Base-by-base conservation (phyloP, 139 green algal species). In the Cymbomonas tetramitiformis region DNA sequence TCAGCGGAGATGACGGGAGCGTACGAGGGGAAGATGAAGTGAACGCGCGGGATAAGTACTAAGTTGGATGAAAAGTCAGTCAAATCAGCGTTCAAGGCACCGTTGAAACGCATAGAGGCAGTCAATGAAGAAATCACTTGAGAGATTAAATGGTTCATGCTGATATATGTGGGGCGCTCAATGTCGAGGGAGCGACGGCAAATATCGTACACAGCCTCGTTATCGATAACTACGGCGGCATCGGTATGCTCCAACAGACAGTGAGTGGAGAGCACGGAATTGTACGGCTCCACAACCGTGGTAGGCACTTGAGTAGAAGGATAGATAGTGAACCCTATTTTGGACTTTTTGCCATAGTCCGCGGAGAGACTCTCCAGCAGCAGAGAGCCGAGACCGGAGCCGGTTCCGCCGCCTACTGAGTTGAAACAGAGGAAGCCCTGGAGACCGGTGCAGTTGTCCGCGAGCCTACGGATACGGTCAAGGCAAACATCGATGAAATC, bases 301-400 rank as follows among this genome's bases (percentile, higher is more conserved):
- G 83, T 95, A 38, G 86, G 93, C 31, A 95, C 79, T 71, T 87
- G 76, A 58, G 86, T 86, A 15, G 80, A 91, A 41, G 86, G 86
- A 77, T 94, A 95, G 12, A 95, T 76, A 30, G 86, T 92, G 84
- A 95, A 95, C 69, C 83, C 86, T 34, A 97, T 81, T 86, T 97
- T 97, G 75, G 83, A 94, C 80, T 97, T 97, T 83, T 97, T 97
- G 80, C 89, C 89, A 64, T 97, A 97, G 82, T 97, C 89, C 1
- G 95, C 89, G 29, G 79, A 92, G 67, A 94, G 84, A 67, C 86
- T 81, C 86, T 95, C 87, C 65, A 95, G 81, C 71, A 95, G 80
- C 26, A 95, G 83, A 34, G 87, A 94, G 71, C 87, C 87, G 36
- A 95, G 85, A 56, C 87, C 87, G 33, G 87, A 94, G 68, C 87